Base-by-base conservation (phyloP, 2,329 filamentous ascomycete species). In the Aschersonia sp. region DNA sequence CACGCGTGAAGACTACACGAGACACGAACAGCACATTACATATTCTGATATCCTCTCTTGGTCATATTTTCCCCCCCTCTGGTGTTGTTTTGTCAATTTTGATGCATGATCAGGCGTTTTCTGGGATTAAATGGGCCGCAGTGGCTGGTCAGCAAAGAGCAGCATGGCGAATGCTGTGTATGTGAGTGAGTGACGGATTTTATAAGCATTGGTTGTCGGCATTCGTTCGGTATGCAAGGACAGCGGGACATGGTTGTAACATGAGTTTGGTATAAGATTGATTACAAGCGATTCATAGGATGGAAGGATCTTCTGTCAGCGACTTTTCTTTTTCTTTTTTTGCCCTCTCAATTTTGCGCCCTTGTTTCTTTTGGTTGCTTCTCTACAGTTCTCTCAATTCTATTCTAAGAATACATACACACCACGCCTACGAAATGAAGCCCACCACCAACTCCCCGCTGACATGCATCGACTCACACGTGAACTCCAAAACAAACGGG, bases 1-100 rank as follows among this genome's bases (percentile, higher is more conserved):
- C 64, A 70, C 54, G 70, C 54, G 31, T 20, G 40, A 41, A 28
- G 10, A 46, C 5, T 31, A 29, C 28, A 44, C 10, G 46, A 44
- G 38, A 43, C 42, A 46, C 10, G 44, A 43, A 38, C 41, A 43
- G 6, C 7, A 20, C 10, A 9, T 6, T 6, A 5, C 40, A 10
- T 20, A 43, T 9, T 6, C 20, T 9, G 6, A 6, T 20, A 28
- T 43, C 20, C 5, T 44, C 30, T 44, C 30, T 44, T 44, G 30
- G 30, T 28, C 4, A 9, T n/a, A 9, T 44, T 29, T 29, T 31
- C 20, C 20, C 20, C 20, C 20, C 20, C 20, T 43, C 9, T n/a
- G 7, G 40, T 29, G 7, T 7, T 43, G 9, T 1, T 43, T 9
- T 43, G 32, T 38, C 12, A 9, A 38, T 38, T 12, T 12, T 9